Conservation (phyloP, 805 yeast genomes). For the Kuraishia hungarica region DNA sequence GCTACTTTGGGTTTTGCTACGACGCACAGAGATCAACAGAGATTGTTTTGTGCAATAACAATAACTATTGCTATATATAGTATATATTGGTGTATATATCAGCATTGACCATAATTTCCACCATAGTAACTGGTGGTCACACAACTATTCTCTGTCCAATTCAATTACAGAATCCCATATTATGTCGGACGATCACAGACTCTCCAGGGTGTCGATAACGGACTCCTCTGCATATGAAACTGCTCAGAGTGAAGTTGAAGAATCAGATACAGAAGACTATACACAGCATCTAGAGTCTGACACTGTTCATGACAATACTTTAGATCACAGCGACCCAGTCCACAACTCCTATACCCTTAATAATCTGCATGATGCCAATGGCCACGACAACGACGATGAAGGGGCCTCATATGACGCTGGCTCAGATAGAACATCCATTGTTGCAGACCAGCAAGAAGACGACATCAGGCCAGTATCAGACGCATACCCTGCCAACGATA, state of each 20-base stretch:
- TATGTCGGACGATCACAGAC: neutral
- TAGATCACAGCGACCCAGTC: neutral
- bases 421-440: neutral
- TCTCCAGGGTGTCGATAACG: neutral
- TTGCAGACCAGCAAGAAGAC: neutral
- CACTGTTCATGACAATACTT: neutral
- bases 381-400: neutral
- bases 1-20: too few relatives aligned
- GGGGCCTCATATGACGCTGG: neutral
- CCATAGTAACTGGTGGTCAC: too few relatives aligned
- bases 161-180: too few relatives aligned
- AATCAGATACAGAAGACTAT: neutral
- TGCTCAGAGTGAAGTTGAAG: neutral
- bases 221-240: neutral
- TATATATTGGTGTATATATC: too few relatives aligned
- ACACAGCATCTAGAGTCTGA: neutral
- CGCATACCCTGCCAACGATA: neutral
- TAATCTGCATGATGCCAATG: too few relatives aligned
- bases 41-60: too few relatives aligned
- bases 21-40: too few relatives aligned
- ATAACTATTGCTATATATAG: too few relatives aligned
- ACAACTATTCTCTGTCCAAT: too few relatives aligned
- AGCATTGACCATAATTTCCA: too few relatives aligned
- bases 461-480: neutral
- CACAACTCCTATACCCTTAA: neutral